These are phyloP conservation scores for Plasmodium inui DNA, from an alignment of 169 alveolate species.

Conservation along the genomic window DNA sequence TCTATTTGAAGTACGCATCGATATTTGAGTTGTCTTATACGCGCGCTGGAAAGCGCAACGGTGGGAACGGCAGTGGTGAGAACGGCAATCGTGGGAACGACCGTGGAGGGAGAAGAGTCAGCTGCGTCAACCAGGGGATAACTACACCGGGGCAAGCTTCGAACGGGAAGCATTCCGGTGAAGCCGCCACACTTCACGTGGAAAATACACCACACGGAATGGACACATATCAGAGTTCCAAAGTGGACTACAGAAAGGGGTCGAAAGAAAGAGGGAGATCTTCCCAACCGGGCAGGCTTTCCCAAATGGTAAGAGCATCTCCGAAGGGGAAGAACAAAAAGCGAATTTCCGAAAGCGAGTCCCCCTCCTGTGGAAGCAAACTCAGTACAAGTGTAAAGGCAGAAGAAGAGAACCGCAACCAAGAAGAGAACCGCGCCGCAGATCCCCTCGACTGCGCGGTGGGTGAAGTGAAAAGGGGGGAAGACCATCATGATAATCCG, in stretches of 20 bases:
- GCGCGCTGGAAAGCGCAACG: not conserved
- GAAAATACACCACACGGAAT: not conserved
- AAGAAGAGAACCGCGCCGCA: not conserved
- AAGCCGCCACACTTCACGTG: not conserved
- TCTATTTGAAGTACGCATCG: slow-evolving; percentile 14
- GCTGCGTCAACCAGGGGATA: not conserved
- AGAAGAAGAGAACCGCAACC: too few species aligned
- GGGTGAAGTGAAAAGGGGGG: not conserved
- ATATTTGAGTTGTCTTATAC: slow-evolving; percentile 26
- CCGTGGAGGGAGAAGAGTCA: not conserved
- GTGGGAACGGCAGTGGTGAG: not conserved
- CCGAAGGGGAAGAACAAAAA: not conserved
- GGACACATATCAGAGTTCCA: not conserved
- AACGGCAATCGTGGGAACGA: too few species aligned
- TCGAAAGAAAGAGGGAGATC: not conserved
- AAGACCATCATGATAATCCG: not conserved
- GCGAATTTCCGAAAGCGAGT: not conserved
- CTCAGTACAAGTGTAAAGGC: not conserved
- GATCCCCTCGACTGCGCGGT: not conserved
- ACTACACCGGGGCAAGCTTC: not conserved
- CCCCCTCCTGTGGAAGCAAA: not conserved
- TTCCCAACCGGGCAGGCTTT: not conserved
- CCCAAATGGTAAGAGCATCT: not conserved
- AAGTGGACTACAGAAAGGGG: not conserved
- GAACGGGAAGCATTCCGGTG: not conserved